Evolutionary conservation across 2,329 filamentous ascomycete genomes (phyloP), one percentile per base, ranked within the genome.

Genomic region (Fusarium sp.): DNA sequence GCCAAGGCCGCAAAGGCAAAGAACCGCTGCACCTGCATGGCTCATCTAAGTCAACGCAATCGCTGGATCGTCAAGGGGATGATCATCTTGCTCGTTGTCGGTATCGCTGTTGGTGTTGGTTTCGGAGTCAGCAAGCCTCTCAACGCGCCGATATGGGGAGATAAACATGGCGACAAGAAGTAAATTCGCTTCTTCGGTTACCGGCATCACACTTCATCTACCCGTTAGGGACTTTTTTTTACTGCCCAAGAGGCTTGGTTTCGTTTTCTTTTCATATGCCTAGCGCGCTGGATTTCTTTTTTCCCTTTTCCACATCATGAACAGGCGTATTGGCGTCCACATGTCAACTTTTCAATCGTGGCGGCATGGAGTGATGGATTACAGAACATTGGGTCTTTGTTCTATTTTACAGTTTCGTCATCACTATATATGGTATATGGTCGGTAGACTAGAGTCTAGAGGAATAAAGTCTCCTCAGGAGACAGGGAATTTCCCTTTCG

Each of bases 91-190:
- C 75, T 89, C 27, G 80, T 89, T 22, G 75, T 89, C 8, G 86
- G 86, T 52, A 76, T 85, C 53, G 87, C 85, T 16, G 82, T 89
- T 12, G 86, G 82, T 45, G 79, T 90, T 24, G 88, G 88, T 24
- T 82, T 90, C 47, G 88, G 88, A 51, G 82, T 90, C 70, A 89
- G 87, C 82, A 90, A 87, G 77, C 84, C 87, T 5, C 80, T 90
- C 2, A 84, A 85, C 15, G 87, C 87, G n/a, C 82, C 83, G 18
- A 87, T 90, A 69, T 90, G 87, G 87, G 78, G 83, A 75, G 78
- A 49, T 16, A 30, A 79, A 69, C 74, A 77, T 24, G 70, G 75
- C 29, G 40, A 53, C 62, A 63, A 73, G 58, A 63, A 73, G 58
- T 69, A 58, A 53, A 40, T 32, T 51, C 25, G 29, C 27, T 32